These are phyloP conservation scores for Penicillium nordicum DNA, from an alignment of 2,329 filamentous ascomycete genomes.

Conservation along the genomic window DNA sequence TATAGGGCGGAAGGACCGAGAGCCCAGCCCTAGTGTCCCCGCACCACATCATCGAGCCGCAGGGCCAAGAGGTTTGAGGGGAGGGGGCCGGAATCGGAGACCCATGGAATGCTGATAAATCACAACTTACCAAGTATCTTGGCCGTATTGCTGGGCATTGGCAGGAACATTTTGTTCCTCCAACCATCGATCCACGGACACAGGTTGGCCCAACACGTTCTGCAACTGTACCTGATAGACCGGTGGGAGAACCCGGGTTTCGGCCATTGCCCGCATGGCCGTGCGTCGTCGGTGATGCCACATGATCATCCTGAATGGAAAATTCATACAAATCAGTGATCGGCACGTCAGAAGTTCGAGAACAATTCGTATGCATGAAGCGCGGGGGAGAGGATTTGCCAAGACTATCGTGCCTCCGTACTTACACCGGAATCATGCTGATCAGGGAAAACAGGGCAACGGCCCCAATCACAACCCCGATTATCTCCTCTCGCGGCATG, in stretches of 20 bases:
- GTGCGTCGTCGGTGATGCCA: slow-evolving; percentile 22
- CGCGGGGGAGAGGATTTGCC: slow-evolving; percentile 4
- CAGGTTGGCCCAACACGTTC: slow-evolving; percentile 12
- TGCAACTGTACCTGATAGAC: slow-evolving; percentile 13
- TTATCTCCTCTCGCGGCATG: slow-evolving; percentile 23
- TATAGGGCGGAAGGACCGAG: slow-evolving; percentile 5
- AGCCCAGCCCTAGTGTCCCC: slow-evolving; percentile 7
- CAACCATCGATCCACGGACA: slow-evolving; percentile 29
- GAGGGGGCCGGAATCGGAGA: not conserved
- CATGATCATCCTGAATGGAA: slow-evolving; percentile 21
- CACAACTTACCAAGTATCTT: slow-evolving; percentile 30
- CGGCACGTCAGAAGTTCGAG: slow-evolving; percentile 9
- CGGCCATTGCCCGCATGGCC: slow-evolving; percentile 8
- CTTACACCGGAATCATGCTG: slow-evolving; percentile 32
- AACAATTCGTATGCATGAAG: slow-evolving; percentile 14
- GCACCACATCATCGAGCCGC: slow-evolving; percentile 7
- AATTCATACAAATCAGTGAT: slow-evolving; percentile 1
- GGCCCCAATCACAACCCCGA: slow-evolving; percentile 31
- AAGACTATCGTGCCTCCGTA: slow-evolving; percentile 10
- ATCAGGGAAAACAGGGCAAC: slow-evolving; percentile 28
- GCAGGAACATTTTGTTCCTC: slow-evolving; percentile 21
- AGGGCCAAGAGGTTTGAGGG: slow-evolving; percentile 14
- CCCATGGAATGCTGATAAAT: slow-evolving; percentile 1
- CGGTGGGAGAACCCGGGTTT: not conserved
- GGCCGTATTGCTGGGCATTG: slow-evolving; percentile 19